These are phyloP conservation scores for Trifolium pratense DNA, from an alignment of 306 rosid species.

Conservation along the genomic window DNA sequence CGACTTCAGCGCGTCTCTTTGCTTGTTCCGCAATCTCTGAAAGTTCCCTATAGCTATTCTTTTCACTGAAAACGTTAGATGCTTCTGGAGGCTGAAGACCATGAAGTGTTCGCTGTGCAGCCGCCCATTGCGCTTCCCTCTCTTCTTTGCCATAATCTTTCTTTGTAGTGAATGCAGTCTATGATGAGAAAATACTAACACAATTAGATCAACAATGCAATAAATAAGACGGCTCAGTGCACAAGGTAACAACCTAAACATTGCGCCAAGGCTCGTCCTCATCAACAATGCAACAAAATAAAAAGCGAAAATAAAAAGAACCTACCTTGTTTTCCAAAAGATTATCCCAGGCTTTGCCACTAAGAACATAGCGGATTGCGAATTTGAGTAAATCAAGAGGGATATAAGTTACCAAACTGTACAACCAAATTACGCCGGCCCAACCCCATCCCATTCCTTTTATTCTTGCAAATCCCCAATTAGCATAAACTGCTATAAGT, in stretches of 20 bases:
- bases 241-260: background rate
- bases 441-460: slow-evolving; percentile 95
- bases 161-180: slow-evolving; percentile 97
- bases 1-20: slow-evolving; percentile 88
- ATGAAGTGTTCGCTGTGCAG: slow-evolving; percentile 88
- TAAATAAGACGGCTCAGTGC: background rate
- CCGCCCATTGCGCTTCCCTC: slow-evolving; percentile 98
- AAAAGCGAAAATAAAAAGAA: slow-evolving; percentile 1
- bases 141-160: slow-evolving; percentile 95
- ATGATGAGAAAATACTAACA: slow-evolving; percentile 29
- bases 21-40: slow-evolving; percentile 99
- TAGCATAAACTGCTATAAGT: slow-evolving; percentile 82
- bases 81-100: slow-evolving; percentile 88
- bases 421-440: slow-evolving; percentile 97
- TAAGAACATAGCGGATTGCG: slow-evolving; percentile 74
- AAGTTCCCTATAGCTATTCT: slow-evolving; percentile 72
- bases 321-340: slow-evolving; percentile 14
- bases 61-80: slow-evolving; percentile 60
- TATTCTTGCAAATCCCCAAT: slow-evolving; percentile 83
- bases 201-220: background rate
- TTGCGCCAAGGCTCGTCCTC: background rate
- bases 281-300: background rate
- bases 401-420: slow-evolving; percentile 74
- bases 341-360: slow-evolving; percentile 83
- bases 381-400: slow-evolving; percentile 95